Evolutionary conservation across 2,329 filamentous ascomycete genomes (phyloP).

Genomic region (Penicillium olsonii): DNA sequence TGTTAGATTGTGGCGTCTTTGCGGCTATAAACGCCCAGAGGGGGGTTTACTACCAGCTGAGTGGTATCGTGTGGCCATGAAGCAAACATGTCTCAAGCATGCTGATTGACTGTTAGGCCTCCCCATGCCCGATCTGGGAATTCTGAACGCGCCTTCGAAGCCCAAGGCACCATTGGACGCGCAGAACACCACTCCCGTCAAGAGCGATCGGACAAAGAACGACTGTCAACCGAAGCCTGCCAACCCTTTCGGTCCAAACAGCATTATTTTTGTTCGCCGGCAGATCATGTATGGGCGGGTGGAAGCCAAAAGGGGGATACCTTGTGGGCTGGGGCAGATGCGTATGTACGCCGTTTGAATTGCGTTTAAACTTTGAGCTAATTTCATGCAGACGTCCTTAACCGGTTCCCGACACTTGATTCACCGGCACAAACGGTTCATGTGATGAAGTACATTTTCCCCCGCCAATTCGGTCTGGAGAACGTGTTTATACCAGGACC

Average conservation of each 20-base stretch:
- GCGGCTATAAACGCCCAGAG: conserved; percentile 58
- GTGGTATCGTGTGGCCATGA: conserved; percentile 56
- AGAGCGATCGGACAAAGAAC: not conserved
- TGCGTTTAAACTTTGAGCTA: not conserved
- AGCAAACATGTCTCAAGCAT: not conserved
- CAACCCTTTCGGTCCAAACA: conserved; percentile 42
- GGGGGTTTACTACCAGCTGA: conserved; percentile 75
- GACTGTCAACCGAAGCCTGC: not conserved
- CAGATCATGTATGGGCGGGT: conserved; percentile 84
- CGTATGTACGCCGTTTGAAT: conserved; percentile 59
- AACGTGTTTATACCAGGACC: conserved; percentile 82
- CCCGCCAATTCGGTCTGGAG: conserved; percentile 82
- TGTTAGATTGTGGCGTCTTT: conserved; percentile 79
- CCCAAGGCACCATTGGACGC: not conserved
- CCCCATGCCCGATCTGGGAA: conserved; percentile 33
- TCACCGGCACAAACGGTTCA: conserved; percentile 60
- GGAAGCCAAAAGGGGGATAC: conserved; percentile 66
- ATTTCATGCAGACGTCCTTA: conserved; percentile 70
- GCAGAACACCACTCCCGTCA: not conserved
- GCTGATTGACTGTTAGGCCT: conserved; percentile 23
- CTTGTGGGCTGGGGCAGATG: conserved; percentile 76
- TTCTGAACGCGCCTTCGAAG: conserved; percentile 14
- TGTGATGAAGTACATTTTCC: conserved; percentile 91
- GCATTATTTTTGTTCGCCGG: conserved; percentile 75
- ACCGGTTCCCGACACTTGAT: conserved; percentile 59